Conservation (phyloP, 2,329 filamentous ascomycete species). For the Hortaea werneckii region DNA sequence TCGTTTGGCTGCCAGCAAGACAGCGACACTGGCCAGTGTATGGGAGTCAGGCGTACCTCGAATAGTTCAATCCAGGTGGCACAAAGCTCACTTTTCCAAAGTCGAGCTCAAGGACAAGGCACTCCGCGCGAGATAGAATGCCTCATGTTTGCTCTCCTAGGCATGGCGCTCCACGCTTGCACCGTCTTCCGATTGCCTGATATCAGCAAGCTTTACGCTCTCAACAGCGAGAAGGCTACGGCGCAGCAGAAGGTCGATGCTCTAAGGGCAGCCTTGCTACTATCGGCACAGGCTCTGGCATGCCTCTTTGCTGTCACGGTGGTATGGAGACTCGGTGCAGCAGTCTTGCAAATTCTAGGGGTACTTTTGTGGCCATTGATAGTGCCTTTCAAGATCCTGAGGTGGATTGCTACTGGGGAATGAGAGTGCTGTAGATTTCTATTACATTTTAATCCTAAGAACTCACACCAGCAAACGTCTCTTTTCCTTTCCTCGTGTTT, state of each 20-base stretch:
- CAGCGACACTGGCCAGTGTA: constrained; percentile 3
- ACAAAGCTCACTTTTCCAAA: neutral
- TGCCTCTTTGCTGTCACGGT: constrained; percentile 16
- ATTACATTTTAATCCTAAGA: too few relatives aligned
- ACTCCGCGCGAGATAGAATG: neutral
- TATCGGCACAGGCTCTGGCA: constrained; percentile 14
- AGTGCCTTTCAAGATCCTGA: constrained; percentile 16
- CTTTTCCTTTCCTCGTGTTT: too few relatives aligned
- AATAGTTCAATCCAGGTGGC: neutral
- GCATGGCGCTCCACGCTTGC: neutral
- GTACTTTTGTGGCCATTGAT: constrained; percentile 21
- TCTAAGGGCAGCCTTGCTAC: constrained; percentile 13
- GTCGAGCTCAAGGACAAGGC: neutral
- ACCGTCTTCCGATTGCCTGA: neutral
- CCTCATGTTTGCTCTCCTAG: neutral
- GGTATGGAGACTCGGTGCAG: constrained; percentile 17
- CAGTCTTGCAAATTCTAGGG: constrained; percentile 15
- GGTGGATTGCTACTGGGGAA: constrained; percentile 10
- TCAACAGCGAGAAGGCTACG: constrained; percentile 10
- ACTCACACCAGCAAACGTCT: too few relatives aligned
- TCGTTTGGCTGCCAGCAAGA: constrained; percentile 14
- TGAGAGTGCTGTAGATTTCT: neutral
- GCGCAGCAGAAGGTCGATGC: constrained; percentile 16
- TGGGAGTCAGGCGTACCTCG: neutral
- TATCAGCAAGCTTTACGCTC: constrained; percentile 4